These are phyloP conservation scores for Aspergillus olivimuriae DNA, from an alignment of 495 filamentous ascomycete genomes.

Conservation along the genomic window DNA sequence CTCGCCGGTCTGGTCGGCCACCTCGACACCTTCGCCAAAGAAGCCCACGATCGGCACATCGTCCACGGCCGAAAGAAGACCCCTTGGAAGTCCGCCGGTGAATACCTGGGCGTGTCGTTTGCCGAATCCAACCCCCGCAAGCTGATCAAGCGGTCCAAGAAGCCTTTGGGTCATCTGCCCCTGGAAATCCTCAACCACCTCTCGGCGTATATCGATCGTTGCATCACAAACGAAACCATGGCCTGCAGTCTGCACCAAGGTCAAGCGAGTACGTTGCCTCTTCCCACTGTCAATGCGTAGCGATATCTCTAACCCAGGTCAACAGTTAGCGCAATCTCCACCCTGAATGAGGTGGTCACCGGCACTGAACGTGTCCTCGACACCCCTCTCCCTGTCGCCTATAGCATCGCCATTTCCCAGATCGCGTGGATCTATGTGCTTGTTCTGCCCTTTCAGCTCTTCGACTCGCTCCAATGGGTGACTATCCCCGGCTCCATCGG, in stretches of 20 bases:
- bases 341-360: conserved; percentile 66
- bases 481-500: conserved; percentile 80
- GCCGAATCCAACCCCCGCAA: conserved; percentile 69
- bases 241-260: conserved; percentile 37
- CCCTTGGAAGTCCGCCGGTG: conserved; percentile 55
- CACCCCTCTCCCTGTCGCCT: conserved; percentile 78
- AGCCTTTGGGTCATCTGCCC: conserved; percentile 66
- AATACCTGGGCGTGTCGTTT: conserved; percentile 66
- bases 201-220: conserved; percentile 56
- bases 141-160: conserved; percentile 56
- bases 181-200: conserved; percentile 73
- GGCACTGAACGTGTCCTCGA: conserved; percentile 76
- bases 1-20: conserved; percentile 42
- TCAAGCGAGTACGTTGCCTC: conserved; percentile 33
- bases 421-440: conserved; percentile 86
- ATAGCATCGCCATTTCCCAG: conserved; percentile 78
- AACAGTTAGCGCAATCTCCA: conserved; percentile 29
- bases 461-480: conserved; percentile 54
- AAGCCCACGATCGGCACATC: conserved; percentile 49
- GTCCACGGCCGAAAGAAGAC: conserved; percentile 41
- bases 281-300: too few relatives aligned
- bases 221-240: conserved; percentile 50
- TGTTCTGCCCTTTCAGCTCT: conserved; percentile 79
- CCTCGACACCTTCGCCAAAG: conserved; percentile 55
- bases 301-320: too few relatives aligned